Evolutionary conservation across 2,329 filamentous ascomycete genomes (phyloP), one percentile per base, ranked within the genome.

Genomic region (Venturia oleaginea): DNA sequence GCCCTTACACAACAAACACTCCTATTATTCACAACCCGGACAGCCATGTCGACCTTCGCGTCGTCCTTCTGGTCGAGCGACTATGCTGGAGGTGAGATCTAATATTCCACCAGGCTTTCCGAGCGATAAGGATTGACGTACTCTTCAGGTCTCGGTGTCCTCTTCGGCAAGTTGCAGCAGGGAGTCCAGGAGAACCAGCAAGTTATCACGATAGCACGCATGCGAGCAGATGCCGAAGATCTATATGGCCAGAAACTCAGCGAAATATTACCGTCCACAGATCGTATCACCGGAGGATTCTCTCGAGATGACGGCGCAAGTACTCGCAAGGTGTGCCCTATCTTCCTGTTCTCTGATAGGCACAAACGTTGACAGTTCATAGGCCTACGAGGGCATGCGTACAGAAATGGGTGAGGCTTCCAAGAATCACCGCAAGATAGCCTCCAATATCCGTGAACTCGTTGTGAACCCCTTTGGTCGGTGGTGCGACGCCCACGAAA

Each of bases 51-150:
- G 70, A 86, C 90, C 72, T 97, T 99, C 78, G 87, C 92, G 70
- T 91, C 93, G 79, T 96, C 92, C 61, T 97, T 99, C 80, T 99
- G 94, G 94, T 96, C 94, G 67, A 86, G 86, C 75, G 94, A 99
- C 83, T 97, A 97, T 83, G 93, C 93, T 75, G 92, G 90, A 81
- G 92, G 89, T 90, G 79, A 75, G 83, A 73, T 66, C 46, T 63
- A 59, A 32, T 59, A 57, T 55, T 65, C 59, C 64, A 32, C 51
- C 24, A 63, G 55, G 54, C 32, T 37, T 38, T 62, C 63, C 38
- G 66, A 67, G 63, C 54, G 40, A 34, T 46, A 40, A 8, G 66
- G 40, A 13, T 30, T 40, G 30, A 60, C 34, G 27, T 61, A 34
- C 34, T 32, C 55, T 27, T 19, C 70, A 81, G 80, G 94, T 67